Conservation (phyloP, 768 basidiomycete genomes). For the Tephrocybe sp. region DNA sequence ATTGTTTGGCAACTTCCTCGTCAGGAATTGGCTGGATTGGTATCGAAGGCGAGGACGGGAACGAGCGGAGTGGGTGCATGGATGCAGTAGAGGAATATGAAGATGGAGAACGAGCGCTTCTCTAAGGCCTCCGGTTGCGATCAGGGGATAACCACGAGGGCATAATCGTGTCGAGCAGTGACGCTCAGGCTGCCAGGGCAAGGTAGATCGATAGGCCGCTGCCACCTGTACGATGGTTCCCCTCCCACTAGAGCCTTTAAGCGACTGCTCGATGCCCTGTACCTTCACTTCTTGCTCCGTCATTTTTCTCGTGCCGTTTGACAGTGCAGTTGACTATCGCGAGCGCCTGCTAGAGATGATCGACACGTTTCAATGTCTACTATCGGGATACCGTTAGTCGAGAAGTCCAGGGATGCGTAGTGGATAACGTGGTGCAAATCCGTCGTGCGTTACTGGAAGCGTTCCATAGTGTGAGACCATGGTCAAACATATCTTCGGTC, state of each 20-base stretch:
- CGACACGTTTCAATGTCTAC: constrained; percentile 42
- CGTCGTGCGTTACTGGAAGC: constrained; percentile 58
- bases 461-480: constrained; percentile 70
- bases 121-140: neutral
- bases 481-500: too few relatives aligned
- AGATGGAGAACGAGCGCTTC: constrained; percentile 4
- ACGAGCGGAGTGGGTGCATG: constrained; percentile 17
- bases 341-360: too few relatives aligned
- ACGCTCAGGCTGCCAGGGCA: neutral
- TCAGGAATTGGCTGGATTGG: constrained; percentile 24
- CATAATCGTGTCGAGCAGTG: constrained; percentile 9
- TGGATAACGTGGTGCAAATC: constrained; percentile 68
- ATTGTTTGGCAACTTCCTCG: constrained; percentile 16
- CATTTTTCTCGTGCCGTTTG: constrained; percentile 54
- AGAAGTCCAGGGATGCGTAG: constrained; percentile 43
- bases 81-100: constrained; percentile 11
- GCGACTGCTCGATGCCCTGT: constrained; percentile 31
- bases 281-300: constrained; percentile 35
- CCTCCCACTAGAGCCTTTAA: constrained; percentile 20
- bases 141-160: constrained; percentile 12
- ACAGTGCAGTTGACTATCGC: constrained; percentile 50
- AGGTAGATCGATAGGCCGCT: constrained; percentile 11
- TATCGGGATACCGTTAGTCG: constrained; percentile 25
- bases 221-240: constrained; percentile 3
- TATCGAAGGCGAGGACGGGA: constrained; percentile 17